Conservation (phyloP, 306 rosid species). For the Trifolium repens region DNA sequence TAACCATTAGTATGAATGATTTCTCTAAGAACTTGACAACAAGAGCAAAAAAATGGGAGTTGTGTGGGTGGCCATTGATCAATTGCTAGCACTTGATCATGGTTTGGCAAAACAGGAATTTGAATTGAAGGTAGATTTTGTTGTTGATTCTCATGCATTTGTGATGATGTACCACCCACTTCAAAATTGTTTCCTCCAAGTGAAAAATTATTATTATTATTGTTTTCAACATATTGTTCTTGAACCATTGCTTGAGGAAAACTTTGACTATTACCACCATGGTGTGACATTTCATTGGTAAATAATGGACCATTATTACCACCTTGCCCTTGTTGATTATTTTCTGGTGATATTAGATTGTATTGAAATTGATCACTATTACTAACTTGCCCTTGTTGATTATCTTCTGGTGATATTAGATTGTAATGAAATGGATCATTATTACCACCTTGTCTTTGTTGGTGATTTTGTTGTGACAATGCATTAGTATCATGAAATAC, state of each 20-base stretch:
- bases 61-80: slow-evolving; percentile 45
- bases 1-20: slow-evolving; percentile 60
- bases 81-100: not conserved
- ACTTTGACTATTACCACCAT: not conserved
- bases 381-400: not conserved
- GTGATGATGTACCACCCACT: slow-evolving; percentile 32
- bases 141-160: slow-evolving; percentile 3
- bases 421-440: not conserved
- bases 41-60: slow-evolving; percentile 55
- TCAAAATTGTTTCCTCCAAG: slow-evolving; percentile 26
- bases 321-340: not conserved
- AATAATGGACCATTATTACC: not conserved
- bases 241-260: slow-evolving; percentile 18
- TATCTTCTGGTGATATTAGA: not conserved
- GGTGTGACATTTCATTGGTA: not conserved
- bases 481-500: not conserved
- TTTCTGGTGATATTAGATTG: not conserved
- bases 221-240: slow-evolving; percentile 3
- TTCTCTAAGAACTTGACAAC: slow-evolving; percentile 73
- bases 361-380: not conserved
- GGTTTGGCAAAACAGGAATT: not conserved
- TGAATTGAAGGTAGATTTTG: not conserved
- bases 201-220: not conserved
- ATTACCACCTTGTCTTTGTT: not conserved
- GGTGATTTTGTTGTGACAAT: not conserved